These are phyloP conservation scores for Heritiera fomes DNA, from an alignment of 345 rosid genomes.

Conservation along the genomic window DNA sequence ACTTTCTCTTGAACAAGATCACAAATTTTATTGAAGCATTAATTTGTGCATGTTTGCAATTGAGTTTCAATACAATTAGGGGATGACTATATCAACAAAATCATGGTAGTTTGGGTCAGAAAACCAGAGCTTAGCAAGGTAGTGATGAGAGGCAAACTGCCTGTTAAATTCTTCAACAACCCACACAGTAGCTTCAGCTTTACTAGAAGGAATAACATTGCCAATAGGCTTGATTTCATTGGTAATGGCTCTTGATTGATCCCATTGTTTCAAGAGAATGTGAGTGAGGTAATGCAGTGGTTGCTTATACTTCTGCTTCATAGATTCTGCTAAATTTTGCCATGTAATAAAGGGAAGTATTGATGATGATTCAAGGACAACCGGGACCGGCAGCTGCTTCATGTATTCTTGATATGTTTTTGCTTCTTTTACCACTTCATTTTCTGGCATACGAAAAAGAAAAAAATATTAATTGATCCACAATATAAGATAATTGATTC, in stretches of 20 bases:
- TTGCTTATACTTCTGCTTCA: conserved; percentile 25
- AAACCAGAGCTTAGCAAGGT: conserved; percentile 25
- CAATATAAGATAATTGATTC: too few species aligned
- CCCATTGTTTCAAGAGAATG: conserved; percentile 27
- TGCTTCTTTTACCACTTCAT: conserved; percentile 13
- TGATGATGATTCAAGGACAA: not conserved
- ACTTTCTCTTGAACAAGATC: not conserved
- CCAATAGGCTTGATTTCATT: conserved; percentile 19
- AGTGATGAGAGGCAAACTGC: conserved; percentile 14
- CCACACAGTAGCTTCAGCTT: conserved; percentile 29
- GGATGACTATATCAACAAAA: conserved; percentile 12
- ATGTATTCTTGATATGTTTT: conserved; percentile 22
- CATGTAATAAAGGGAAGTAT: conserved; percentile 6
- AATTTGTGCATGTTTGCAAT: not conserved
- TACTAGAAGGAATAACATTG: conserved; percentile 15
- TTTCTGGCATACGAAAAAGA: not conserved
- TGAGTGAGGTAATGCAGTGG: conserved; percentile 32
- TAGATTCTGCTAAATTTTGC: conserved; percentile 25
- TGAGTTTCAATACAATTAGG: not conserved
- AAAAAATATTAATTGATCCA: not conserved
- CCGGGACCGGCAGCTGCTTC: conserved; percentile 21
- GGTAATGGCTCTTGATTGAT: conserved; percentile 25
- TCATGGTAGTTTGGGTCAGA: conserved; percentile 16
- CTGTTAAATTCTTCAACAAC: conserved; percentile 29
- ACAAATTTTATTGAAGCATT: not conserved